Percentiles rank a stretch among this genome's conserved stretches.
These are phyloP conservation scores for Heliamphora ciliata DNA, from an alignment of 179 eudicot species.

Conservation along the genomic window DNA sequence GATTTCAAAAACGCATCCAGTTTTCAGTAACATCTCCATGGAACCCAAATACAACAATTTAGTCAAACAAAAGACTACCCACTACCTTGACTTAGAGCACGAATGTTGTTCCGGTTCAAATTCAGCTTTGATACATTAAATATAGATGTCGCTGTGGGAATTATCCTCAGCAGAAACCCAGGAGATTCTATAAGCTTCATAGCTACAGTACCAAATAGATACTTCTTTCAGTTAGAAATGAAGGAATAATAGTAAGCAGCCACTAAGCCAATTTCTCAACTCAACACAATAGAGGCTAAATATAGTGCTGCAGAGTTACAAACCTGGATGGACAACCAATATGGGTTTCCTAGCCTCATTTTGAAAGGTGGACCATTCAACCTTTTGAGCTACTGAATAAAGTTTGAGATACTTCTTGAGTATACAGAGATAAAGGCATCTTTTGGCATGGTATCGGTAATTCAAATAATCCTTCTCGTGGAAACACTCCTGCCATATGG, in stretches of 20 bases:
- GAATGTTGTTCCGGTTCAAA: constrained; percentile 56
- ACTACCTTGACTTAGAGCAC: constrained; percentile 58
- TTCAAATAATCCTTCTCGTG: constrained; percentile 87
- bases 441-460: constrained; percentile 88
- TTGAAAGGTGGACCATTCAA: constrained; percentile 67
- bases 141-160: constrained; percentile 65
- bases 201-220: constrained; percentile 30
- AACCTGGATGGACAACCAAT: constrained; percentile 69
- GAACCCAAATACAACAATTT: constrained; percentile 9
- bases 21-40: not conserved
- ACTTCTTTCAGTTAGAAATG: constrained; percentile 11
- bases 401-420: constrained; percentile 62
- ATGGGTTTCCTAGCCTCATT: constrained; percentile 90
- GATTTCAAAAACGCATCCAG: constrained; percentile 12
- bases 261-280: not conserved
- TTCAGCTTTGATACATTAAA: constrained; percentile 50
- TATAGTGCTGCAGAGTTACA: not conserved
- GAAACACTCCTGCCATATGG: constrained; percentile 65
- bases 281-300: not conserved
- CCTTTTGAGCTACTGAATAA: constrained; percentile 40
- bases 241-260: not conserved
- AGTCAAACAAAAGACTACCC: not conserved
- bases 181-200: constrained; percentile 32
- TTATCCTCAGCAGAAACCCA: constrained; percentile 51
- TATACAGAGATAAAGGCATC: constrained; percentile 76